Evolutionary conservation across 2,329 filamentous ascomycete species (phyloP), one percentile per base, ranked within the genome.

Genomic region (Domatiomyces catenatus): DNA sequence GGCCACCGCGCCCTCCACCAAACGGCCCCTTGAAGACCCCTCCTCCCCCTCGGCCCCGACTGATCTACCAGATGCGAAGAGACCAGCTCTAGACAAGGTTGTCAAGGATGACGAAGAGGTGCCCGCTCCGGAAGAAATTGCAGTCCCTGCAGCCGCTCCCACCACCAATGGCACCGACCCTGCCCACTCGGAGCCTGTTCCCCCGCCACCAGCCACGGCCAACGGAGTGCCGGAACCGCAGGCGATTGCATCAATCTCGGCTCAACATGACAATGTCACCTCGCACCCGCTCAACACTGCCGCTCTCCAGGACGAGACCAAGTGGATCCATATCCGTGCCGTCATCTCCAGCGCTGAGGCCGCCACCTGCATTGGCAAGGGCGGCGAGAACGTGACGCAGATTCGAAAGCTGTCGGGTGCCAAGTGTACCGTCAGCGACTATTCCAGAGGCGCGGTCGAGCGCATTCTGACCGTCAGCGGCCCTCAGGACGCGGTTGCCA

Each of bases 361-460:
- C 59, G 92, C 92, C 42, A 98, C 92, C 47, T 87, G 95, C 59
- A 98, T 98, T 69, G 92, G 92, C 64, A 98, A 98, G 72, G 90
- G 89, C 56, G 92, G 92, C 65, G 92, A 98, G 74, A 98, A 98
- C 64, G 92, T 98, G 46, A 94, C 89, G 59, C 87, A 94, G 71
- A 96, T 98, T 64, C 82, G 92, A 59, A 87, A 86, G 66, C 76
- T 94, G 71, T 95, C 92, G 48, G 89, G 88, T 61, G 92, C 92
- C 59, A 96, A 96, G 72, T 98, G 92, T 74, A 98, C 92, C 46
- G 92, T 98, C 60, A 95, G 89, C 71, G 92, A 98, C 70, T 98
- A 96, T 64, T 86, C 93, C 60, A 87, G 94, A 64, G 92, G 92
- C 58, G 92, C 92, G 50, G 89, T 96, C 32, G 92, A 98, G 74